Evolutionary conservation across 345 rosid species (phyloP).

Genomic region (Hypericum androsaemum): DNA sequence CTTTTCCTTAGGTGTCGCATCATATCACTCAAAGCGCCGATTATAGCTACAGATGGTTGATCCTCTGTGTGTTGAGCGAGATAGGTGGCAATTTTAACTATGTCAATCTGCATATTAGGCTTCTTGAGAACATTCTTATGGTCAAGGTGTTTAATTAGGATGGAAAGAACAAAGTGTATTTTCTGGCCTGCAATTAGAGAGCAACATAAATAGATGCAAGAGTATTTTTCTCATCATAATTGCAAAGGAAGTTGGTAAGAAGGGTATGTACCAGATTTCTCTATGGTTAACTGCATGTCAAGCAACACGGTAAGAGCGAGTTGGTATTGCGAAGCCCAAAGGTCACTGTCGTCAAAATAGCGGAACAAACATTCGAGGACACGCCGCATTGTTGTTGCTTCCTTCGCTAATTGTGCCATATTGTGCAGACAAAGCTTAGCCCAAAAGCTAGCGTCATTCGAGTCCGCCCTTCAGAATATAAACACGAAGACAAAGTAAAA

Average conservation of each 20-base stretch:
- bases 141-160: conserved; percentile 62
- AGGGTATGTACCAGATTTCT: conserved; percentile 47
- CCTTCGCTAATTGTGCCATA: conserved; percentile 59
- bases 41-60: conserved; percentile 47
- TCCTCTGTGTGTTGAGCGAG: conserved; percentile 48
- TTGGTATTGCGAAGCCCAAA: conserved; percentile 50
- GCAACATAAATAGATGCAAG: neutral
- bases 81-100: conserved; percentile 43
- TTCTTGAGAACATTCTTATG: conserved; percentile 59
- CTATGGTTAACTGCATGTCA: conserved; percentile 50
- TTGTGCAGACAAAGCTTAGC: conserved; percentile 55
- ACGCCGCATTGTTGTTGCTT: conserved; percentile 57
- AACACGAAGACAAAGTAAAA: neutral
- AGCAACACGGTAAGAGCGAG: conserved; percentile 49
- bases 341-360: conserved; percentile 46
- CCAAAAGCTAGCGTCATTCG: conserved; percentile 49
- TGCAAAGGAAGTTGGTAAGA: neutral
- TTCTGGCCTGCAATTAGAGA: conserved; percentile 39
- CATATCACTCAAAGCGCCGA: conserved; percentile 65
- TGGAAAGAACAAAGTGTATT: conserved; percentile 52
- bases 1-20: conserved; percentile 68
- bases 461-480: conserved; percentile 36
- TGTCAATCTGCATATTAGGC: conserved; percentile 57
- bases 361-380: conserved; percentile 63
- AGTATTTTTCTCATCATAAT: neutral